Percentiles rank a stretch among this genome's conserved stretches.
phyloP scores from a whole-genome alignment of 2,329 filamentous ascomycete species.

The Aspergillus carbonarius region DNA sequence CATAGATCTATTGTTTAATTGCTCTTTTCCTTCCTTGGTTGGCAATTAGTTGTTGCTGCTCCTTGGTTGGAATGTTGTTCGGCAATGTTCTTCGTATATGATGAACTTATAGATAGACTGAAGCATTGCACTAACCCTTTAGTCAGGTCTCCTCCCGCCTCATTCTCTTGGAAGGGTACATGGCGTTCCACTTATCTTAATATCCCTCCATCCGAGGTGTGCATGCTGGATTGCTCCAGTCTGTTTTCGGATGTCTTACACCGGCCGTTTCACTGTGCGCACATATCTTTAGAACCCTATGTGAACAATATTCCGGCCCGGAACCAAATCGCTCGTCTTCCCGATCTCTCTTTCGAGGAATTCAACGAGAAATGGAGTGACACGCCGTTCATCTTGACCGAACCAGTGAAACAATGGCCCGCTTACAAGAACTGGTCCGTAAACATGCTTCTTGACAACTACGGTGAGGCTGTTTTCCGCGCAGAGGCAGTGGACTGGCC shows the following conservation, averaged over 20 bases:
- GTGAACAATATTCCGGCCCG: slow-evolving; percentile 66
- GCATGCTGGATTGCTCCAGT: slow-evolving; percentile 67
- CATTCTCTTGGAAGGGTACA: slow-evolving; percentile 71
- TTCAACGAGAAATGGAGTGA: slow-evolving; percentile 76
- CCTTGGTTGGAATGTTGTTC: neutral
- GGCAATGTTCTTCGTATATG: neutral
- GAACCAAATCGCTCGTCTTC: slow-evolving; percentile 72
- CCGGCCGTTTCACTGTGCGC: slow-evolving; percentile 84
- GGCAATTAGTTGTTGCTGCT: too few relatives aligned
- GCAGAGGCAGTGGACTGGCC: slow-evolving; percentile 95
- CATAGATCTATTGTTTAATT: slow-evolving; percentile 5
- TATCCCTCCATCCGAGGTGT: slow-evolving; percentile 53
- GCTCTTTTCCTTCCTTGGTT: neutral
- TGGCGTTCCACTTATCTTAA: slow-evolving; percentile 79
- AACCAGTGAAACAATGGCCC: slow-evolving; percentile 79
- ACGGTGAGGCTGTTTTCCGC: slow-evolving; percentile 69
- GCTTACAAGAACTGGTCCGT: slow-evolving; percentile 73
- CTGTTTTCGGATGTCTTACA: slow-evolving; percentile 90
- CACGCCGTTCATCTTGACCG: slow-evolving; percentile 81
- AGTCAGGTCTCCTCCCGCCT: slow-evolving; percentile 29
- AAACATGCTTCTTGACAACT: slow-evolving; percentile 63
- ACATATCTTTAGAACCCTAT: slow-evolving; percentile 68
- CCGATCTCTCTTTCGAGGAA: slow-evolving; percentile 67
- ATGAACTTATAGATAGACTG: neutral
- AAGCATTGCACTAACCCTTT: slow-evolving; percentile 18